Conservation (phyloP, 2,329 filamentous ascomycete species). For the Penicillium sp. region DNA sequence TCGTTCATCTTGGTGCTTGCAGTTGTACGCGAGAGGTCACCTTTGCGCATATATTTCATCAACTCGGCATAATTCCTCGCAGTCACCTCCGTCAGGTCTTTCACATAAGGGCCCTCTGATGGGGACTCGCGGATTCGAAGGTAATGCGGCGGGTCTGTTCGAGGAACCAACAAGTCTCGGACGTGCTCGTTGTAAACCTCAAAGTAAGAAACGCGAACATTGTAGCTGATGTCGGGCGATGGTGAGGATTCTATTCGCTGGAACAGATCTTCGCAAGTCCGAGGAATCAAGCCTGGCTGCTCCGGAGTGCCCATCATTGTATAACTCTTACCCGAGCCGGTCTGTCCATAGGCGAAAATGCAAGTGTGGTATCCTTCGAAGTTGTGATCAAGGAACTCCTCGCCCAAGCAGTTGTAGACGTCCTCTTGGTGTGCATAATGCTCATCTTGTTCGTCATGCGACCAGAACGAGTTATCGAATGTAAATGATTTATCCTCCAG, state of each 20-base stretch:
- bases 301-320: slow-evolving; percentile 93
- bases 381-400: slow-evolving; percentile 98
- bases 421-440: slow-evolving; percentile 93
- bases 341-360: slow-evolving; percentile 98
- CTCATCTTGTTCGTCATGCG: slow-evolving; percentile 73
- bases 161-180: slow-evolving; percentile 82
- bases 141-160: slow-evolving; percentile 80
- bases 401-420: slow-evolving; percentile 89
- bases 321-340: slow-evolving; percentile 95
- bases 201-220: slow-evolving; percentile 96
- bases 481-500: slow-evolving; percentile 89
- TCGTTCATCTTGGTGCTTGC: slow-evolving; percentile 99
- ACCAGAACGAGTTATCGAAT: slow-evolving; percentile 99
- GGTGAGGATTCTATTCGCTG: slow-evolving; percentile 85
- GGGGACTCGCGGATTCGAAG: slow-evolving; percentile 97
- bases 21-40: slow-evolving; percentile 82
- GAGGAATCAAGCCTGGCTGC: slow-evolving; percentile 86
- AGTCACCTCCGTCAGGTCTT: slow-evolving; percentile 90
- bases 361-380: slow-evolving; percentile 99
- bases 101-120: slow-evolving; percentile 93
- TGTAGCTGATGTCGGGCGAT: slow-evolving; percentile 90
- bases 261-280: slow-evolving; percentile 95
- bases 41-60: slow-evolving; percentile 84
- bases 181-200: slow-evolving; percentile 99
- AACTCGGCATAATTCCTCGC: slow-evolving; percentile 87